phyloP scores from a whole-genome alignment of 495 filamentous ascomycete species.

The Penicillium coprophilum region DNA sequence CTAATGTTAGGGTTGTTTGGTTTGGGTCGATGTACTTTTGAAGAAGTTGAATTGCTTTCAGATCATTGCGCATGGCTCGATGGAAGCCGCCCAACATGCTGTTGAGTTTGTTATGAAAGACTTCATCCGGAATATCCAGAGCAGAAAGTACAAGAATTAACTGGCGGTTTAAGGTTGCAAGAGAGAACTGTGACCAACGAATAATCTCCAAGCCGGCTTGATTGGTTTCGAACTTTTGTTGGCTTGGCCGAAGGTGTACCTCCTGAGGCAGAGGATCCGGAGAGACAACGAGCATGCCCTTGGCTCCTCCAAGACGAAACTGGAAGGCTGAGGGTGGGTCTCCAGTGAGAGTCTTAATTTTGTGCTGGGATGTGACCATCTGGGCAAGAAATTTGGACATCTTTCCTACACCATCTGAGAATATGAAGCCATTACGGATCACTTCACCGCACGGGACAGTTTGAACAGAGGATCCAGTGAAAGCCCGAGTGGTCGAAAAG shows the following conservation, averaged over 20 bases:
- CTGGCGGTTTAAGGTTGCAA: conserved; percentile 83
- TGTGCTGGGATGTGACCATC: conserved; percentile 64
- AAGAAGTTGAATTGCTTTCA: conserved; percentile 63
- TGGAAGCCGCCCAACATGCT: conserved; percentile 64
- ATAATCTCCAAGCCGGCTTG: conserved; percentile 81
- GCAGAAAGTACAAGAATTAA: conserved; percentile 79
- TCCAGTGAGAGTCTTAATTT: conserved; percentile 44
- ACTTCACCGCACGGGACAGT: conserved; percentile 61
- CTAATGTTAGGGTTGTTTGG: conserved; percentile 69
- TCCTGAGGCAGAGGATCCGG: conserved; percentile 59
- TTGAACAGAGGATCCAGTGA: conserved; percentile 44
- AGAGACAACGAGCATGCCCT: conserved; percentile 79
- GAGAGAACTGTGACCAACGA: conserved; percentile 68
- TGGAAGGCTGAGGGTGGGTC: conserved; percentile 78
- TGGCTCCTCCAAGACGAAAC: conserved; percentile 87
- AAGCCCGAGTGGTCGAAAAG: conserved; percentile 86
- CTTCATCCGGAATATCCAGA: conserved; percentile 65
- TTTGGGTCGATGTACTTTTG: conserved; percentile 81
- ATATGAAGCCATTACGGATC: conserved; percentile 61
- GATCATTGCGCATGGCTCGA: conserved; percentile 62
- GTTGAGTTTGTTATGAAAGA: conserved; percentile 67
- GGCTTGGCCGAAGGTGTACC: conserved; percentile 75
- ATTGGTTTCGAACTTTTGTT: conserved; percentile 78
- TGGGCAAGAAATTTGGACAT: conserved; percentile 76
- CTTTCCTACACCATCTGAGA: conserved; percentile 93